These are phyloP conservation scores for Aegle marmelos DNA, from an alignment of 345 rosid species.

Conservation along the genomic window DNA sequence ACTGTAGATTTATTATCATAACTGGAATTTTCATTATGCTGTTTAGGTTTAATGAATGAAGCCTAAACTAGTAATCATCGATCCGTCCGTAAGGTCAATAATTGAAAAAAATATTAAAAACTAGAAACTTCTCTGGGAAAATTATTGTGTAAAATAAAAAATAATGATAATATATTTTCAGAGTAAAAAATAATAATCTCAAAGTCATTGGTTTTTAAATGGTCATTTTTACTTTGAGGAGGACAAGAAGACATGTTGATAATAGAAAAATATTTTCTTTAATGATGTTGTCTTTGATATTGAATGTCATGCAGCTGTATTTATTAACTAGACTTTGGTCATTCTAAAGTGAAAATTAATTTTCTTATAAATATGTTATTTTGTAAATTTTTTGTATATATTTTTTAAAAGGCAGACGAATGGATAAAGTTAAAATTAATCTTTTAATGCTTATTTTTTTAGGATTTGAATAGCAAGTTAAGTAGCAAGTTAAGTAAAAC, in stretches of 20 bases:
- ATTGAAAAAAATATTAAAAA: neutral
- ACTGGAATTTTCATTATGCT: neutral
- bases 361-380: neutral
- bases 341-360: neutral
- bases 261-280: neutral
- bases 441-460: too few species aligned
- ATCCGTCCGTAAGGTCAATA: neutral
- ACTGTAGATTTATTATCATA: neutral
- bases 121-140: neutral
- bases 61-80: neutral
- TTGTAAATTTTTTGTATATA: too few species aligned
- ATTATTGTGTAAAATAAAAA: neutral
- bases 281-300: neutral
- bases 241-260: neutral
- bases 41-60: neutral
- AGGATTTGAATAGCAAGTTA: too few species aligned
- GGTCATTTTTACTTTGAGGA: neutral
- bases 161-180: neutral
- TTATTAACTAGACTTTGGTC: neutral
- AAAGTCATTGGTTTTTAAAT: neutral
- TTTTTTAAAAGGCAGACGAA: too few species aligned
- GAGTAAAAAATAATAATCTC: neutral
- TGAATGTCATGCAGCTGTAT: neutral
- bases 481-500: too few species aligned
- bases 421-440: too few species aligned